phyloP scores from a whole-genome alignment of 2,329 filamentous ascomycete genomes.

The Epichloe typhina region DNA sequence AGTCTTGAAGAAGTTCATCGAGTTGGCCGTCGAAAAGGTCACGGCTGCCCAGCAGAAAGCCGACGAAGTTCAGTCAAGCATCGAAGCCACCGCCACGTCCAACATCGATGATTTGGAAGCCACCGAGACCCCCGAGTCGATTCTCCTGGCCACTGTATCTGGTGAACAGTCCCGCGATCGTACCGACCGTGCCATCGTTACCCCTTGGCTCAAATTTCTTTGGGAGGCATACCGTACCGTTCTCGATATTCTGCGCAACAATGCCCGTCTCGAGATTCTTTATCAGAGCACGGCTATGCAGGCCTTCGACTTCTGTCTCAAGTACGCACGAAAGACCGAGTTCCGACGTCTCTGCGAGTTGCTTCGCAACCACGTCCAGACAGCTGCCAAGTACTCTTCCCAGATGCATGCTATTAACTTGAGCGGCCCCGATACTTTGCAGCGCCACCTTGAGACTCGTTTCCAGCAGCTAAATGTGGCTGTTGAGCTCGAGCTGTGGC shows the following conservation, averaged over 20 bases:
- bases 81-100: constrained; percentile 57
- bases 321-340: constrained; percentile 97
- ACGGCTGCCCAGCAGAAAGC: constrained; percentile 91
- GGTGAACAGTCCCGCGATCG: constrained; percentile 95
- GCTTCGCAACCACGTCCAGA: constrained; percentile 95
- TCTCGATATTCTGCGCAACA: constrained; percentile 97
- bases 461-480: constrained; percentile 98
- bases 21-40: constrained; percentile 91
- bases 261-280: constrained; percentile 90
- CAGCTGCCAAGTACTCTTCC: constrained; percentile 94
- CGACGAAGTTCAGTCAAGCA: constrained; percentile 79
- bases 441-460: constrained; percentile 92
- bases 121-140: constrained; percentile 94
- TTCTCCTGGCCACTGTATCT: constrained; percentile 92
- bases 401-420: constrained; percentile 99
- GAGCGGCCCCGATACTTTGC: constrained; percentile 91
- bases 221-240: constrained; percentile 99
- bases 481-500: constrained; percentile 95
- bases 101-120: constrained; percentile 94
- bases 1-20: constrained; percentile 95
- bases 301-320: constrained; percentile 97
- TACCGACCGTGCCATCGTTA: constrained; percentile 95
- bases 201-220: constrained; percentile 97
- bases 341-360: constrained; percentile 97
- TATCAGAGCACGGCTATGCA: constrained; percentile 97